phyloP scores from a whole-genome alignment of 78 protist species.

The Trichosphaerium sp. region DNA sequence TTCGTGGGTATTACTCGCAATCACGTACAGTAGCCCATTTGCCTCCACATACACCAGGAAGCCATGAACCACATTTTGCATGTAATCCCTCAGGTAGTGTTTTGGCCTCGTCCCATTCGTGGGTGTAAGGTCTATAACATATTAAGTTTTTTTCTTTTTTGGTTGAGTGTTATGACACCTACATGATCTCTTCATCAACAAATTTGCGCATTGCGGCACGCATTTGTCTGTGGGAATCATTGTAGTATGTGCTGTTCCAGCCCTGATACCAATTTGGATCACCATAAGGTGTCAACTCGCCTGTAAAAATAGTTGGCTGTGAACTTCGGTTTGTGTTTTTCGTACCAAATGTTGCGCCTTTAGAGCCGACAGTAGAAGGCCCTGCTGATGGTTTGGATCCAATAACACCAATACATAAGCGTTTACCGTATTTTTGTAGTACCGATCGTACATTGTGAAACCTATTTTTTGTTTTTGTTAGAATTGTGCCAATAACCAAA shows the following conservation, averaged over 20 bases:
- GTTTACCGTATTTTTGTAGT: background rate
- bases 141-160: no score
- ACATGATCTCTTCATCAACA: conserved; percentile 37
- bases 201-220: conserved; percentile 19
- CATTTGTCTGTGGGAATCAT: conserved; percentile 21
- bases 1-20: background rate
- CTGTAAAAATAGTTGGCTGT: background rate
- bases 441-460: background rate
- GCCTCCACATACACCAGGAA: background rate
- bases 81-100: conserved; percentile 3
- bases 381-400: no score
- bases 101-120: conserved; percentile 44
- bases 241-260: conserved; percentile 19
- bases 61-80: background rate
- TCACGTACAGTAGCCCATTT: background rate
- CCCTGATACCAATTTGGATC: conserved; percentile 54
- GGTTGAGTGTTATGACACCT: no score
- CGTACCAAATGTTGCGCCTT: no score
- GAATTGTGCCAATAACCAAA: background rate
- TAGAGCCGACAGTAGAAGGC: no score
- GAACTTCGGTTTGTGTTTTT: background rate
- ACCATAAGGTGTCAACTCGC: conserved; percentile 18
- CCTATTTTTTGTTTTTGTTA: background rate
- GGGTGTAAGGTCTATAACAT: conserved; percentile 38
- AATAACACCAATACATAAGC: no score